These are phyloP conservation scores for Scenedesmus sp. DNA, from an alignment of 163 green algal species.

Conservation along the genomic window DNA sequence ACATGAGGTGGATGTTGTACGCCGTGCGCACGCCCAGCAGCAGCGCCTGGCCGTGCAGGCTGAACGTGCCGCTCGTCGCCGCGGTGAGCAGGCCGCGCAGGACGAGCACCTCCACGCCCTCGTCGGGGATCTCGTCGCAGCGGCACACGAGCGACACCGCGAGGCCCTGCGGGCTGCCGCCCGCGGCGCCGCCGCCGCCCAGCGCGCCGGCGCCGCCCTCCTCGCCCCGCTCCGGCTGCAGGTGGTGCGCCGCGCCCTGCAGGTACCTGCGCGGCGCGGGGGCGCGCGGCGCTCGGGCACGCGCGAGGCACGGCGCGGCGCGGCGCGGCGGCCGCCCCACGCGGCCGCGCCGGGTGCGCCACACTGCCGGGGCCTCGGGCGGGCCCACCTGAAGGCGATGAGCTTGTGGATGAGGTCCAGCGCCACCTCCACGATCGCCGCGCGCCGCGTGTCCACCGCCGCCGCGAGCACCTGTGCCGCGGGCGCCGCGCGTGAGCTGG, in stretches of 20 bases:
- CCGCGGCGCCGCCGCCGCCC: neutral
- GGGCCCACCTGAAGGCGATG: constrained; percentile 65
- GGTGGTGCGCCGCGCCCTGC: constrained; percentile 48
- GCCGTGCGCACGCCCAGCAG: constrained; percentile 85
- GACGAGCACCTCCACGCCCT: constrained; percentile 89
- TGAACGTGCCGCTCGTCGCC: constrained; percentile 79
- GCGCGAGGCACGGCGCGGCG: too few relatives aligned
- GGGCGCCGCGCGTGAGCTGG: too few relatives aligned
- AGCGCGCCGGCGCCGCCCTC: constrained; percentile 11
- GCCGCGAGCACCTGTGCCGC: constrained; percentile 46
- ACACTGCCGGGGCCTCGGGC: too few relatives aligned
- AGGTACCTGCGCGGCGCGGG: constrained; percentile 27
- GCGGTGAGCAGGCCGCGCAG: constrained; percentile 88
- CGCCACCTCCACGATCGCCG: constrained; percentile 77
- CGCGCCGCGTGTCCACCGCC: constrained; percentile 76
- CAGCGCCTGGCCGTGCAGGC: constrained; percentile 77
- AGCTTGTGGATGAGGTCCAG: constrained; percentile 91
- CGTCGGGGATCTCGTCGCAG: constrained; percentile 87
- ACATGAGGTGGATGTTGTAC: constrained; percentile 98
- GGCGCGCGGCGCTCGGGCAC: too few relatives aligned
- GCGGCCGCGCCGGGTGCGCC: too few relatives aligned
- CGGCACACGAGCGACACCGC: constrained; percentile 83
- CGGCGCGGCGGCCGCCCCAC: too few relatives aligned
- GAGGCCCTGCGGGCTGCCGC: constrained; percentile 59
- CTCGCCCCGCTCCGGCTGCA: constrained; percentile 27